Evolutionary conservation across 495 filamentous ascomycete species (phyloP).

Genomic region (Wilcoxina mikolae): DNA sequence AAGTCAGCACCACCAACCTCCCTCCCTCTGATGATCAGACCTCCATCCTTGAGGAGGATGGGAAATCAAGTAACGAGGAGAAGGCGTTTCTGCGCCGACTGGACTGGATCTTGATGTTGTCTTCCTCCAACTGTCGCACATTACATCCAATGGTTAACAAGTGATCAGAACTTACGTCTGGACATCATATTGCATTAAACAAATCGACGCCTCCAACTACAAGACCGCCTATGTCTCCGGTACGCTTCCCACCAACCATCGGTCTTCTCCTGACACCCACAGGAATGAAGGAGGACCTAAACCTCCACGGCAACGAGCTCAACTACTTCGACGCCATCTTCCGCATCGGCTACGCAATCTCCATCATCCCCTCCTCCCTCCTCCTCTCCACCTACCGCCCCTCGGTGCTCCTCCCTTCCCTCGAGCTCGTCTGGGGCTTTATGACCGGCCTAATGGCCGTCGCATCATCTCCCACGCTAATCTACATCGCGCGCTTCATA

Average conservation of each 20-base stretch:
- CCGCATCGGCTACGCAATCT: constrained; percentile 10
- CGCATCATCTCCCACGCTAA: constrained; percentile 10
- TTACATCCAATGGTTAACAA: neutral
- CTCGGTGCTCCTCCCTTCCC: constrained; percentile 7
- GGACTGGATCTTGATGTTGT: constrained; percentile 2
- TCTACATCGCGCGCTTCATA: constrained; percentile 10
- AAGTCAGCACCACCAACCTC: neutral
- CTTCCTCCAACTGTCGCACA: neutral
- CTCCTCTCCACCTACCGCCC: constrained; percentile 4
- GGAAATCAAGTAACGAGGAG: neutral
- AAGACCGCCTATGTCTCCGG: constrained; percentile 10
- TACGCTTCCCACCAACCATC: neutral
- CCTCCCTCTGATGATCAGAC: neutral
- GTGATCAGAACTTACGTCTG: neutral
- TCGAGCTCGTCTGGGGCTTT: constrained; percentile 7
- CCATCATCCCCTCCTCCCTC: constrained; percentile 2
- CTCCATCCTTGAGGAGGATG: neutral
- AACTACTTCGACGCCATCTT: constrained; percentile 9
- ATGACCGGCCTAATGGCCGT: constrained; percentile 6
- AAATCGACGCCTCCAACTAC: constrained; percentile 8
- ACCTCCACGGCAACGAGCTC: constrained; percentile 8
- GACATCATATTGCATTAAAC: constrained; percentile 7
- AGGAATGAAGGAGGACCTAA: constrained; percentile 3
- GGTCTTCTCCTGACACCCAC: neutral
- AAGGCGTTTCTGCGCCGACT: constrained; percentile 1